Percentiles rank a stretch among this genome's conserved stretches.
Conservation (phyloP, 805 yeast genomes). For the Lipomyces kockii region DNA sequence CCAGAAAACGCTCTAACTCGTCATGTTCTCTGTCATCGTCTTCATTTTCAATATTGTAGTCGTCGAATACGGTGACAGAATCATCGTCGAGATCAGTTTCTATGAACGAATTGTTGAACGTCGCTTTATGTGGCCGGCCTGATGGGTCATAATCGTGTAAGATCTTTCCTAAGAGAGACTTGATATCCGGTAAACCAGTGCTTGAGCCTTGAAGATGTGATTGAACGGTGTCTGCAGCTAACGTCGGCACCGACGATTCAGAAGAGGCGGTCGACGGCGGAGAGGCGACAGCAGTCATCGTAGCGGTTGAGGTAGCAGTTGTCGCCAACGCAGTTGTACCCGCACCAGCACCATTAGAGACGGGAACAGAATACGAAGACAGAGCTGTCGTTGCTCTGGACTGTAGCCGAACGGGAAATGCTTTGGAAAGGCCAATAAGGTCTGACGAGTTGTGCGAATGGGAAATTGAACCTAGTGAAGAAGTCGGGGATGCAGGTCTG, state of each 20-base stretch:
- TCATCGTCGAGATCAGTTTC: slow-evolving; percentile 38
- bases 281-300: slow-evolving; percentile 19
- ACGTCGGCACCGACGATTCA: not conserved
- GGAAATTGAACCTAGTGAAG: slow-evolving; percentile 7
- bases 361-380: slow-evolving; percentile 30
- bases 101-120: slow-evolving; percentile 34
- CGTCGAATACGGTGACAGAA: slow-evolving; percentile 36
- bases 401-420: slow-evolving; percentile 35
- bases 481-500: slow-evolving; percentile 15
- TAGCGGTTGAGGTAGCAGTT: slow-evolving; percentile 13
- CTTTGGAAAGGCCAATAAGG: slow-evolving; percentile 28
- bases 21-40: slow-evolving; percentile 29
- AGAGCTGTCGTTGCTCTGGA: slow-evolving; percentile 41
- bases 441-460: slow-evolving; percentile 19
- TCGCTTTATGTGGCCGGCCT: slow-evolving; percentile 19
- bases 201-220: slow-evolving; percentile 4
- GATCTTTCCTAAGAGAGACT: slow-evolving; percentile 29
- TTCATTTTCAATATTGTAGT: slow-evolving; percentile 39
- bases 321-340: slow-evolving; percentile 19
- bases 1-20: slow-evolving; percentile 45
- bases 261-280: slow-evolving; percentile 28
- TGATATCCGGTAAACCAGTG: slow-evolving; percentile 19
- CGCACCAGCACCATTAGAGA: slow-evolving; percentile 18
- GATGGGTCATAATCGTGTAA: slow-evolving; percentile 29
- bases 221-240: not conserved